Base-by-base conservation (phyloP, 1,284 basidiomycete species). In the Sporisorium graminicola region DNA sequence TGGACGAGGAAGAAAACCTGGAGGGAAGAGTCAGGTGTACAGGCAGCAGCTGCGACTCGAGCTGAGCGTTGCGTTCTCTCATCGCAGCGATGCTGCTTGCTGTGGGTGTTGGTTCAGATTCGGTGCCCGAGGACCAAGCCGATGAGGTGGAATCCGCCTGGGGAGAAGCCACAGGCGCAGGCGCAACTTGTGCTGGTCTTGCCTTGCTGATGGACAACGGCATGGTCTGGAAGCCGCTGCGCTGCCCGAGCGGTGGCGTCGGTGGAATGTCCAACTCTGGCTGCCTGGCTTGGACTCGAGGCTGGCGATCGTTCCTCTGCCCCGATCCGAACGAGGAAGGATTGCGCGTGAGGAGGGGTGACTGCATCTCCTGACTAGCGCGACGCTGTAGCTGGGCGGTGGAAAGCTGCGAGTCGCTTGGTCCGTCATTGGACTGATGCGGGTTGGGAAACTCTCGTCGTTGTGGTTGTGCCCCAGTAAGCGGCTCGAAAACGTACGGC, bases 31-130 rank as follows among this genome's bases (percentile, higher is more conserved):
- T 55, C 20, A 79, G 78, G 24, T 40, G 53, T 13, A 79, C 58
- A 1, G 78, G 73, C 13, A 64, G 43, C 27, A 77, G 61, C 50
- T 65, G 58, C 22, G 51, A 26, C 40, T 74, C 64, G 5, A 68
- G 53, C 26, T 55, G 35, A 6, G 74, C 62, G 27, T 68, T 61
- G 14, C 67, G 59, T 29, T 65, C 65, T 10, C 63, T 58, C 33
- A 42, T 63, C 0, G 78, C 78, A 3, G 78, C 76, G 5, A 80
- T 60, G 44, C 78, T 80, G 54, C 76, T 78, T 2, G 73, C 76
- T 2, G 76, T 80, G 3, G 78, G 78, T 5, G 78, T 80, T 3
- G 68, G 76, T 18, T 71, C 65, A 1, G 76, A 78, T 14, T 73
- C 78, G 22, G 53, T 65, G n/a, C 52, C 60, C 0, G 72, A 71